Evolutionary conservation across 1,139 yeast species (phyloP).

Genomic region (Pichia sp.): DNA sequence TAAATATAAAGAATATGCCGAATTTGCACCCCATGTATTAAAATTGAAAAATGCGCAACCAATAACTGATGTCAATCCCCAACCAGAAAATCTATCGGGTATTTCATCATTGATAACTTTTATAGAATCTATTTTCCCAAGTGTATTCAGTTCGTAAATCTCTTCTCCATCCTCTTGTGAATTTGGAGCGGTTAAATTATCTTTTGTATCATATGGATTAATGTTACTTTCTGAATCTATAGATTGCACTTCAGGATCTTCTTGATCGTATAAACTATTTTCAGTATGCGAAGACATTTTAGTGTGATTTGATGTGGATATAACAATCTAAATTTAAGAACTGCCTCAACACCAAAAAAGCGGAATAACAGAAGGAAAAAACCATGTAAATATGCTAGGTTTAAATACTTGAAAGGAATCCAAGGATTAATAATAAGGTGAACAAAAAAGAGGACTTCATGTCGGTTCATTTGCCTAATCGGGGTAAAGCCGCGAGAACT

Average conservation of each 20-base stretch:
- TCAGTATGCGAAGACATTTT: too few species aligned
- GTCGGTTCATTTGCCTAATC: background rate
- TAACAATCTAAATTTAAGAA: too few species aligned
- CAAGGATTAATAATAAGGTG: too few species aligned
- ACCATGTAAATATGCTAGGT: background rate
- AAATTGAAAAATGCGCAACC: conserved; percentile 35
- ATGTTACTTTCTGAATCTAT: background rate
- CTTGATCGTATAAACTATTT: too few species aligned
- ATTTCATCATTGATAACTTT: conserved; percentile 19
- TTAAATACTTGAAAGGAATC: too few species aligned
- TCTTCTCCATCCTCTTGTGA: background rate
- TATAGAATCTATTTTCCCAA: conserved; percentile 3
- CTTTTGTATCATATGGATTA: background rate
- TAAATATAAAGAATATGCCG: conserved; percentile 53
- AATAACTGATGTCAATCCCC: conserved; percentile 44
- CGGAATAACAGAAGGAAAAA: background rate
- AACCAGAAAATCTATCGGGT: conserved; percentile 34
- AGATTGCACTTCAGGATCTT: background rate
- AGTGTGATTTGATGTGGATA: too few species aligned
- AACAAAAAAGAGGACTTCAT: too few species aligned
- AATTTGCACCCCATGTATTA: conserved; percentile 61
- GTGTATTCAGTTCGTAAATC: background rate
- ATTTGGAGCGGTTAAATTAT: background rate
- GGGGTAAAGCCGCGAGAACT: background rate
- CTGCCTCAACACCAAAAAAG: too few species aligned